phyloP scores from a whole-genome alignment of 352 stramenopile genomes.

The Pythium apleroticum region DNA sequence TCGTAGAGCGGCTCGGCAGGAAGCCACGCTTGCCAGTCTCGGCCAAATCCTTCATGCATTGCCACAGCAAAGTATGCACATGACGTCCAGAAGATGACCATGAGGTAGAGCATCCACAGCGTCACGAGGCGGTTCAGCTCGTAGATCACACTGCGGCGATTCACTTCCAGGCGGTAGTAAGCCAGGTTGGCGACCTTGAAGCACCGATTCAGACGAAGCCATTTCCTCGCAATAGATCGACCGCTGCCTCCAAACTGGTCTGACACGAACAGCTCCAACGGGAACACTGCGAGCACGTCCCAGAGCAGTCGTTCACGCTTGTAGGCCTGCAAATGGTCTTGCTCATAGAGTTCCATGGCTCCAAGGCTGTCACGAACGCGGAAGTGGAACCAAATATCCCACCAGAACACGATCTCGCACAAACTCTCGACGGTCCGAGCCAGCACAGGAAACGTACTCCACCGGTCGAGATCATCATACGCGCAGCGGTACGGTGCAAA shows the following conservation, averaged over 20 bases:
- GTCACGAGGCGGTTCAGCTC: conserved; percentile 57
- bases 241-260: conserved; percentile 20
- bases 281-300: conserved; percentile 45
- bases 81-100: conserved; percentile 66
- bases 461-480: conserved; percentile 53
- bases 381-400: conserved; percentile 66
- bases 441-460: conserved; percentile 37
- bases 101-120: conserved; percentile 51
- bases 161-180: conserved; percentile 66
- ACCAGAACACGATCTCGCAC: conserved; percentile 51
- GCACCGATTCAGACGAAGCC: conserved; percentile 54
- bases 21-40: conserved; percentile 38
- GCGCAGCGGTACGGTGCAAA: conserved; percentile 52
- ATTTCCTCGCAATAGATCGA: conserved; percentile 26
- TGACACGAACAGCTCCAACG: conserved; percentile 43
- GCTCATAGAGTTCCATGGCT: conserved; percentile 63
- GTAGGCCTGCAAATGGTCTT: conserved; percentile 53
- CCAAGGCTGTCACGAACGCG: conserved; percentile 44
- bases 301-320: conserved; percentile 50
- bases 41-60: conserved; percentile 53
- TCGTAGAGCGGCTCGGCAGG: conserved; percentile 7
- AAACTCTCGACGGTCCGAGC: conserved; percentile 35
- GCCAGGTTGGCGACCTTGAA: conserved; percentile 53
- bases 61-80: conserved; percentile 65
- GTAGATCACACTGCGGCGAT: conserved; percentile 54